These are phyloP conservation scores for Cladosporium sp. DNA, from an alignment of 2,329 filamentous ascomycete genomes.

Conservation along the genomic window DNA sequence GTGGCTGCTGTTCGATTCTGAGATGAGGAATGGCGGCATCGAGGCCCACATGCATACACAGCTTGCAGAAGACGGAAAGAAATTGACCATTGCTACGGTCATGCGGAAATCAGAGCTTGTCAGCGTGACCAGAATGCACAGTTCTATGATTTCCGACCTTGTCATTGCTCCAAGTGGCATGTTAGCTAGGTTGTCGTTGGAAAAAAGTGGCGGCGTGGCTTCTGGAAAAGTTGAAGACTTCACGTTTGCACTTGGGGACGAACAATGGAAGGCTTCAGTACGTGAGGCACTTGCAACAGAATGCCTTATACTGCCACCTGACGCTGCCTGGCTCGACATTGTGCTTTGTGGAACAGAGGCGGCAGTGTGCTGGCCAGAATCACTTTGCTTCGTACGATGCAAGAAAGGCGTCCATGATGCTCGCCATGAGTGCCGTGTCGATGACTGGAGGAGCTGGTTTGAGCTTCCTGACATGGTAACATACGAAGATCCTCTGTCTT, in stretches of 20 bases:
- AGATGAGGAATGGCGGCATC: neutral
- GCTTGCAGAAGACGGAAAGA: conserved; percentile 17
- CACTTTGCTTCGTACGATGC: conserved; percentile 24
- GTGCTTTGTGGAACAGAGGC: conserved; percentile 15
- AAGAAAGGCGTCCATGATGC: neutral
- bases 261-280: conserved; percentile 21
- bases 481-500: conserved; percentile 33
- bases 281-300: conserved; percentile 17
- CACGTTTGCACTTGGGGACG: neutral
- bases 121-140: neutral
- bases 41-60: conserved; percentile 15
- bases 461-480: conserved; percentile 19
- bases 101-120: conserved; percentile 13
- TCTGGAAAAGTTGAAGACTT: neutral
- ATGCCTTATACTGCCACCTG: conserved; percentile 18
- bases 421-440: neutral
- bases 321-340: neutral
- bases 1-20: conserved; percentile 17
- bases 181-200: neutral
- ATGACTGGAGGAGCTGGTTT: conserved; percentile 31
- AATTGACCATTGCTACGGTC: conserved; percentile 17
- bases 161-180: conserved; percentile 7
- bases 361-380: conserved; percentile 27
- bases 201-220: neutral
- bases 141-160: neutral